Base-by-base conservation (phyloP, 2,329 filamentous ascomycete species). In the Nannizzia gypsea region DNA sequence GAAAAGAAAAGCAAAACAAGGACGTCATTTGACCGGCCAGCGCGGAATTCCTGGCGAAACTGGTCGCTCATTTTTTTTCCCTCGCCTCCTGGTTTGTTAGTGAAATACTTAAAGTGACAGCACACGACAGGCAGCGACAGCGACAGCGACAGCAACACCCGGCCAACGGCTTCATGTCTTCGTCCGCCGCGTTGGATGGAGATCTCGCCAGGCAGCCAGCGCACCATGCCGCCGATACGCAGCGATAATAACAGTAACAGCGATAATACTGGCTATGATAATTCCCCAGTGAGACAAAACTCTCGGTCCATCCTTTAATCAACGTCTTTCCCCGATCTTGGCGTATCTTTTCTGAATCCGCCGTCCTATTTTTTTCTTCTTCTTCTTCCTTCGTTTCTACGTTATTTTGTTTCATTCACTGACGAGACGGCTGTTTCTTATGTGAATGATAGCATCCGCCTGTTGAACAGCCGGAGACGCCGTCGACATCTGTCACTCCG, bases 401-500 rank as follows among this genome's bases (percentile, higher is more conserved):
- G 2, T 24, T 36, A 13, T 36, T 36, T 26, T 4, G 6, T 26
- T 13, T 22, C 17, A 8, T 22, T 54, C 26, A 26, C 50, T 54
- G 26, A 54, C 50, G 15, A 54, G 50, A 20, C 28, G 26, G n/a
- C 38, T 42, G 38, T 2, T 42, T 42, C n/a, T 17, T 42, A 5
- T 20, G 26, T 6, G 13, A 34, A 6, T 6, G 20, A 34, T 26
- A 54, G 50, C 6, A 54, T 54, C 50, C 6, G 17, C 50, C 20
- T 8, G 50, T 31, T 26, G 50, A 54, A 15, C 28, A 28, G 26
- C 50, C 55, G 59, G 59, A 59, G 31, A 60, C 56, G 28, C 48
- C 61, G n/a, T 44, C 48, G 17, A 34, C 56, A 54, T 50, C 38
- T 20, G 31, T 36, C 24, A 48, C 67, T 13, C 65, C 71, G 46